Conservation (phyloP, 345 rosid genomes). For the Eucalyptus melliodora region DNA sequence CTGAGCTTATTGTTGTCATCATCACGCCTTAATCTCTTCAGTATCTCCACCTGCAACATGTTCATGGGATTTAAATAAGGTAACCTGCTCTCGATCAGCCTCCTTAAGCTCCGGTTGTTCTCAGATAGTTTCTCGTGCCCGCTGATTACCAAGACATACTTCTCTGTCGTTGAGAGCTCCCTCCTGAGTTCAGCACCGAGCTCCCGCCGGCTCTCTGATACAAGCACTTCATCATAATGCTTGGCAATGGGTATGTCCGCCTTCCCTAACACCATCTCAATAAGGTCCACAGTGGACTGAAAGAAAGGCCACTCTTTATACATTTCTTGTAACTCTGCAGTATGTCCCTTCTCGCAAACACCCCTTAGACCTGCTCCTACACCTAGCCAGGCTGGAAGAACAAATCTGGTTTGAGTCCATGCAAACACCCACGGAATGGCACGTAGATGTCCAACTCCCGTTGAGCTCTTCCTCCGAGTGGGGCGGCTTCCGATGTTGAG, state of each 20-base stretch:
- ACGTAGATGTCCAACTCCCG: constrained; percentile 88
- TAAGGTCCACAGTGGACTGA: constrained; percentile 87
- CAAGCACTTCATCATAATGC: constrained; percentile 89
- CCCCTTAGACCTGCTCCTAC: constrained; percentile 79
- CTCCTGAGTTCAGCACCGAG: constrained; percentile 67
- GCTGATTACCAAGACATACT: constrained; percentile 59
- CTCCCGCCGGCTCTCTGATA: constrained; percentile 49
- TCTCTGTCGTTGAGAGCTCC: constrained; percentile 59
- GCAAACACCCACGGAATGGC: constrained; percentile 99
- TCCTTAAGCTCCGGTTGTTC: constrained; percentile 72
- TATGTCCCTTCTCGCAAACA: constrained; percentile 70
- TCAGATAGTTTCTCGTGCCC: constrained; percentile 67
- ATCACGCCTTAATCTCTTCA: constrained; percentile 78
- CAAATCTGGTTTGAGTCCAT: constrained; percentile 97
- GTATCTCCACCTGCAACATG: constrained; percentile 81
- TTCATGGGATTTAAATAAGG: constrained; percentile 90
- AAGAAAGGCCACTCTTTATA: constrained; percentile 94
- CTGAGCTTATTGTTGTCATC: constrained; percentile 76
- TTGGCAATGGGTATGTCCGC: constrained; percentile 77
- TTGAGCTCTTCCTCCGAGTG: constrained; percentile 76
- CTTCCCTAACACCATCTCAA: constrained; percentile 92
- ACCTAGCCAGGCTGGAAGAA: constrained; percentile 99
- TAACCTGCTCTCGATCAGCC: constrained; percentile 86
- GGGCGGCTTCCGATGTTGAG: constrained; percentile 98
- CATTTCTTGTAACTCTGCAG: constrained; percentile 73